phyloP scores from a whole-genome alignment of 2,329 filamentous ascomycete species.

The Domatiomyces catenatus region DNA sequence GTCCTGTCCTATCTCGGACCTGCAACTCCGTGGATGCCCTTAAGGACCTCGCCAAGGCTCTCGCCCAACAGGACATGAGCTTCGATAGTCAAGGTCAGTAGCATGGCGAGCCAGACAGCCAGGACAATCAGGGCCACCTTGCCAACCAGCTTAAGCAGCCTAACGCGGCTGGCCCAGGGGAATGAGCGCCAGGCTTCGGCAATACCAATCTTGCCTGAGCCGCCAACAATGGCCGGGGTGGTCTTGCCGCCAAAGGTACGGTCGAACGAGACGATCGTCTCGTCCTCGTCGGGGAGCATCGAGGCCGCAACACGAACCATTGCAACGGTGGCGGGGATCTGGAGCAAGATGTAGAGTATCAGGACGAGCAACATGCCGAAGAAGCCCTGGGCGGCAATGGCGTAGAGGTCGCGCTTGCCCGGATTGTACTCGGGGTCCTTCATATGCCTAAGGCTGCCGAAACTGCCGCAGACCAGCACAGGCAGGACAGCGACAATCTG shows the following conservation, averaged over 20 bases:
- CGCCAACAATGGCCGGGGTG: slow-evolving; percentile 57
- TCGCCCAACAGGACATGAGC: slow-evolving; percentile 33
- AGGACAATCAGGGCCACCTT: slow-evolving; percentile 51
- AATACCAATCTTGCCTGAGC: slow-evolving; percentile 54
- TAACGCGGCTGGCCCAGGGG: slow-evolving; percentile 53
- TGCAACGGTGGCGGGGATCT: slow-evolving; percentile 61
- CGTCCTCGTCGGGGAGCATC: slow-evolving; percentile 63
- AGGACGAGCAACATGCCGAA: slow-evolving; percentile 30
- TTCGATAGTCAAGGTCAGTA: slow-evolving; percentile 38
- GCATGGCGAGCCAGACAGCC: slow-evolving; percentile 33
- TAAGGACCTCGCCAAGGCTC: slow-evolving; percentile 15
- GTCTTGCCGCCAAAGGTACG: slow-evolving; percentile 67
- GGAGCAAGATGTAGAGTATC: slow-evolving; percentile 43
- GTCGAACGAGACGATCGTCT: slow-evolving; percentile 82
- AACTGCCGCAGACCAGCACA: slow-evolving; percentile 29
- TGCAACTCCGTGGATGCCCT: slow-evolving; percentile 12
- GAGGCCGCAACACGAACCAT: slow-evolving; percentile 76
- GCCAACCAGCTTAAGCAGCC: slow-evolving; percentile 57
- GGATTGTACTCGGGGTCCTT: slow-evolving; percentile 18
- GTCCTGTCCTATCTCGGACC: slow-evolving; percentile 2
- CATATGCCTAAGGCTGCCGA: slow-evolving; percentile 33
- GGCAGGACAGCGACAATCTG: slow-evolving; percentile 28
- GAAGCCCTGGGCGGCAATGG: slow-evolving; percentile 25
- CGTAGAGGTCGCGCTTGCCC: slow-evolving; percentile 26
- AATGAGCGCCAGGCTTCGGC: slow-evolving; percentile 68